Evolutionary conservation across 805 yeast species (phyloP).

Genomic region (Candida vartiovaarae): DNA sequence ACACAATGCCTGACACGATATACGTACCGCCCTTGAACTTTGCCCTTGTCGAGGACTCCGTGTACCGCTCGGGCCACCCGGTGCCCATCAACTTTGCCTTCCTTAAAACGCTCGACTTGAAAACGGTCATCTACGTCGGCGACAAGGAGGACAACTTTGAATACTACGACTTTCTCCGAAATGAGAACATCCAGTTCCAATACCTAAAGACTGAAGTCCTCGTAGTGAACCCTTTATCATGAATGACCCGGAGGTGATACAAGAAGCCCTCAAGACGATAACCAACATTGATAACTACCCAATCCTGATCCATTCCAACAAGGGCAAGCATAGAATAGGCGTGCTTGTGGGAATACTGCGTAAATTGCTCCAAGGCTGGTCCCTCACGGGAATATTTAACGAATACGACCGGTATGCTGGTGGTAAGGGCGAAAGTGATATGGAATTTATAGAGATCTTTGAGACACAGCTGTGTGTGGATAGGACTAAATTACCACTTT

Average conservation of each 20-base stretch:
- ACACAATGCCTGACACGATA: constrained; percentile 6
- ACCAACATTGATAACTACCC: constrained; percentile 72
- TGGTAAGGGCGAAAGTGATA: constrained; percentile 88
- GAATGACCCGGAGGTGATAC: constrained; percentile 52
- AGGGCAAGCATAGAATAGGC: constrained; percentile 94
- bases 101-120: constrained; percentile 56
- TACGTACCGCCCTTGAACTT: constrained; percentile 91
- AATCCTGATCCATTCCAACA: constrained; percentile 82
- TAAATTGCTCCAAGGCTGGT: constrained; percentile 86
- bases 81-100: constrained; percentile 81
- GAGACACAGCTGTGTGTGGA: constrained; percentile 51
- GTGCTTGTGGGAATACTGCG: constrained; percentile 89
- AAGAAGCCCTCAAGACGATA: constrained; percentile 48
- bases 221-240: constrained; percentile 66
- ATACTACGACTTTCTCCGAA: constrained; percentile 62
- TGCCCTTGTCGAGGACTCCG: constrained; percentile 77
- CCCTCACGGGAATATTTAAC: constrained; percentile 85
- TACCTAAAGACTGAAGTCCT: constrained; percentile 61
- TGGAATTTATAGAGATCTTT: constrained; percentile 84
- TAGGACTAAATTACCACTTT: constrained; percentile 53
- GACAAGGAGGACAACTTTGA: constrained; percentile 64
- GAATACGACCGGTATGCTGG: constrained; percentile 90
- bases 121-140: constrained; percentile 77
- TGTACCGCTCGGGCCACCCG: constrained; percentile 92
- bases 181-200: constrained; percentile 46